Evolutionary conservation across 495 filamentous ascomycete genomes (phyloP).

Genomic region (Penicillium angulare): DNA sequence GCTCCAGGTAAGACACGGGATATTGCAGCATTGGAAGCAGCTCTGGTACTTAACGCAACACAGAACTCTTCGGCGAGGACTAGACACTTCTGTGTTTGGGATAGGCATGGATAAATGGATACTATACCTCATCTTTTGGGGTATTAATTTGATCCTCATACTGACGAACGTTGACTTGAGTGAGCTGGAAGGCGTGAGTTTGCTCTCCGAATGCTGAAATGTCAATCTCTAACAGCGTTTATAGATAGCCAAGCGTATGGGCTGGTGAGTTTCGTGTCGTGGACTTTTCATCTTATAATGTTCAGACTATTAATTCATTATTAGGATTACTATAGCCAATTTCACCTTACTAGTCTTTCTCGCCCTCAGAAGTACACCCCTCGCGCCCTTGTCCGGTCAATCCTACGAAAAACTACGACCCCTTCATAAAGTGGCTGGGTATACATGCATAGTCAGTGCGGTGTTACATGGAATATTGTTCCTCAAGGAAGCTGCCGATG

Average conservation of each 20-base stretch:
- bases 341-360: constrained; percentile 56
- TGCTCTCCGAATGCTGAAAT: background rate
- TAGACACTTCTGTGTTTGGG: constrained; percentile 1
- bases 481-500: constrained; percentile 27
- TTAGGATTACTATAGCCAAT: constrained; percentile 55
- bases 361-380: constrained; percentile 58
- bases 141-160: constrained; percentile 47
- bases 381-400: constrained; percentile 54
- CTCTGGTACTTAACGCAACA: too few species aligned
- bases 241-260: constrained; percentile 15
- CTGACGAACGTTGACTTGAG: constrained; percentile 31
- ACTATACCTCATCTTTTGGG: constrained; percentile 31
- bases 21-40: too few species aligned
- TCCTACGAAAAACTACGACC: constrained; percentile 62
- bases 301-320: background rate
- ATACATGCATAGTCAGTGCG: constrained; percentile 46
- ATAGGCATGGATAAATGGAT: background rate
- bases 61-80: background rate
- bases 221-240: background rate
- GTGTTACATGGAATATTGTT: constrained; percentile 47
- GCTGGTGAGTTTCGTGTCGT: constrained; percentile 7
- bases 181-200: constrained; percentile 3
- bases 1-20: background rate
- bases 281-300: background rate
- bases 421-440: constrained; percentile 58